Evolutionary conservation across 441 rosid species (phyloP).

Genomic region (Populus tomentosa): DNA sequence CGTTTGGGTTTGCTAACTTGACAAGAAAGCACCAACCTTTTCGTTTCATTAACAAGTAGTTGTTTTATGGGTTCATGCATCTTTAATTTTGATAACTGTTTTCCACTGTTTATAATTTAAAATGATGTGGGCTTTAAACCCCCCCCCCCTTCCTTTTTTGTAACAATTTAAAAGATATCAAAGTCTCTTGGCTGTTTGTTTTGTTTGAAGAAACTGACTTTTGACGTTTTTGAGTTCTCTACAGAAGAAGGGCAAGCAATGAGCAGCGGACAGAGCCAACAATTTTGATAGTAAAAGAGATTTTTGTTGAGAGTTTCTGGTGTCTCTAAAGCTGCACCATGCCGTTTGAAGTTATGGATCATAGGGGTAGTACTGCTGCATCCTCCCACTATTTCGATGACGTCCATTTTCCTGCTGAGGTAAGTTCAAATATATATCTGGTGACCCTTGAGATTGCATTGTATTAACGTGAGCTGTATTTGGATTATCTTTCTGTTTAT

Average conservation of each 20-base stretch:
- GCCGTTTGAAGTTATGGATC: constrained; percentile 68
- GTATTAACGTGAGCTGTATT: neutral
- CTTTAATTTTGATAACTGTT: neutral
- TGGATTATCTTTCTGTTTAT: neutral
- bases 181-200: neutral
- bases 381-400: constrained; percentile 52
- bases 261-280: constrained; percentile 23
- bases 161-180: neutral
- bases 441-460: neutral
- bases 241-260: constrained; percentile 25
- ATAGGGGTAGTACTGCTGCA: constrained; percentile 47
- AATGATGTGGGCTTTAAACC: neutral
- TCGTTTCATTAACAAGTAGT: neutral
- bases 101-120: neutral
- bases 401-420: constrained; percentile 50
- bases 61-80: neutral
- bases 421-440: constrained; percentile 13
- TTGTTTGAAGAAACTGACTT: constrained; percentile 14
- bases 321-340: constrained; percentile 26
- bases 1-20: constrained; percentile 4
- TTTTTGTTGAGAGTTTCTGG: constrained; percentile 16
- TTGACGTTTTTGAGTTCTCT: constrained; percentile 7
- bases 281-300: constrained; percentile 2
- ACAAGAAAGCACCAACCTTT: constrained; percentile 13
- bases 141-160: neutral